phyloP scores from a whole-genome alignment of 225 moss, liverwort and hornwort genomes.

The Physcomitrellopsis africana region DNA sequence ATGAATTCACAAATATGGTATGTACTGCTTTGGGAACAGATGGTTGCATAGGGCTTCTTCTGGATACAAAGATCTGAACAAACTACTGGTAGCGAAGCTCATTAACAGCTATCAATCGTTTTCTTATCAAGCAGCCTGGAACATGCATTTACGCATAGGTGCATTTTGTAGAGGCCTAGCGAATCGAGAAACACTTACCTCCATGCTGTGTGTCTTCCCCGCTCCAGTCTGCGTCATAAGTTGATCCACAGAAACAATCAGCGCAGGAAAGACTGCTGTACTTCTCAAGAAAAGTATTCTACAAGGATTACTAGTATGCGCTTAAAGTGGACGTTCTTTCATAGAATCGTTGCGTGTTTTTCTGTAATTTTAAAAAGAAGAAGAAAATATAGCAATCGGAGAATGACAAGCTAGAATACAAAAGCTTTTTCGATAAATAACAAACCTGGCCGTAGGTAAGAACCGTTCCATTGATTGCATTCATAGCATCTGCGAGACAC shows the following conservation, averaged over 20 bases:
- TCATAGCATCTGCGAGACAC: slow-evolving; percentile 58
- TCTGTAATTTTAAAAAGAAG: not conserved
- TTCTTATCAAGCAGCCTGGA: not conserved
- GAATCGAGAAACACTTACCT: slow-evolving; percentile 42
- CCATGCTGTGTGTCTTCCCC: slow-evolving; percentile 66
- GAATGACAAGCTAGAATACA: not conserved
- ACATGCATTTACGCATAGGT: not conserved
- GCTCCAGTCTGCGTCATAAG: slow-evolving; percentile 50
- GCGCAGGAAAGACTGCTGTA: not conserved
- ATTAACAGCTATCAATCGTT: not conserved
- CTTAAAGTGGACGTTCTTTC: not conserved
- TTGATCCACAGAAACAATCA: slow-evolving; percentile 24
- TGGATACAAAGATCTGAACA: not conserved
- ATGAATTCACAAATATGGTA: not conserved
- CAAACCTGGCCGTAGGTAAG: slow-evolving; percentile 59
- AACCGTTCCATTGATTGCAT: slow-evolving; percentile 63
- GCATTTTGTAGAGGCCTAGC: slow-evolving; percentile 9
- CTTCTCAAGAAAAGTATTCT: not conserved
- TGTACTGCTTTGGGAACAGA: not conserved
- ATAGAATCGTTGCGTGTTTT: not conserved
- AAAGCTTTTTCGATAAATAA: not conserved
- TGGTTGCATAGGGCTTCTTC: slow-evolving; percentile 1
- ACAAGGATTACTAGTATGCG: not conserved
- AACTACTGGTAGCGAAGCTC: not conserved
- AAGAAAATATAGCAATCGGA: not conserved